A percentile compares a stretch with the other conserved stretches of the same genome.
Conservation (phyloP, 176 grass and related monocot genomes). For the Tillandsia fasciculata region DNA sequence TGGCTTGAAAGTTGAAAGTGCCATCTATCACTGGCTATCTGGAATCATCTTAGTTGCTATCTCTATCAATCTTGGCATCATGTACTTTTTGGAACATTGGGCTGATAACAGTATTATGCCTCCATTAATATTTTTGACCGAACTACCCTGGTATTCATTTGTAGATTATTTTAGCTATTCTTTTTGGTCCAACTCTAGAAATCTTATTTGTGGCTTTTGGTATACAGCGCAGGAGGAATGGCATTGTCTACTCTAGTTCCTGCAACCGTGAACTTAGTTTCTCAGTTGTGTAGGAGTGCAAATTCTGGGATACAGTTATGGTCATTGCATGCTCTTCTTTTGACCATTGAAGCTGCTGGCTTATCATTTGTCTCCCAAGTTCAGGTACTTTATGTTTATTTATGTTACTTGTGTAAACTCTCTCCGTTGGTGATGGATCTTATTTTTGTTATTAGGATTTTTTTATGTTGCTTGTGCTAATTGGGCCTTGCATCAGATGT, state of each 20-base stretch:
- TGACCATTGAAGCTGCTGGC: conserved; percentile 94
- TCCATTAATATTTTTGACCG: background rate
- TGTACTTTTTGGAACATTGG: too few species aligned
- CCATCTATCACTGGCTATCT: too few species aligned
- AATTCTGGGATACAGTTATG: conserved; percentile 81
- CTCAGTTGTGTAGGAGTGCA: conserved; percentile 72
- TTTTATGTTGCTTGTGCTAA: background rate
- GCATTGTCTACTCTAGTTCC: conserved; percentile 83
- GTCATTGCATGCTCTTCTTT: conserved; percentile 96
- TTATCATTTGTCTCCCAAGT: conserved; percentile 93
- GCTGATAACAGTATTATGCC: background rate
- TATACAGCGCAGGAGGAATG: conserved; percentile 88
- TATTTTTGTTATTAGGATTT: background rate
- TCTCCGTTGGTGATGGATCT: background rate
- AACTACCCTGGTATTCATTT: background rate
- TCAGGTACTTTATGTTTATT: conserved; percentile 47
- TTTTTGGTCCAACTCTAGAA: background rate
- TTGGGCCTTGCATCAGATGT: background rate
- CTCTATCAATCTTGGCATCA: too few species aligned
- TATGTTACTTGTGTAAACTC: conserved; percentile 3
- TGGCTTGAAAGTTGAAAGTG: too few species aligned
- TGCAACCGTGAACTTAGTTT: conserved; percentile 73
- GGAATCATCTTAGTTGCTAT: too few species aligned
- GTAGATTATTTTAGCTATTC: background rate
- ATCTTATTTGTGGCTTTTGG: conserved; percentile 13